Percentiles rank a stretch among this genome's conserved stretches.
Conservation (phyloP, 2,329 filamentous ascomycete species). For the Clonostachys rhizophaga region DNA sequence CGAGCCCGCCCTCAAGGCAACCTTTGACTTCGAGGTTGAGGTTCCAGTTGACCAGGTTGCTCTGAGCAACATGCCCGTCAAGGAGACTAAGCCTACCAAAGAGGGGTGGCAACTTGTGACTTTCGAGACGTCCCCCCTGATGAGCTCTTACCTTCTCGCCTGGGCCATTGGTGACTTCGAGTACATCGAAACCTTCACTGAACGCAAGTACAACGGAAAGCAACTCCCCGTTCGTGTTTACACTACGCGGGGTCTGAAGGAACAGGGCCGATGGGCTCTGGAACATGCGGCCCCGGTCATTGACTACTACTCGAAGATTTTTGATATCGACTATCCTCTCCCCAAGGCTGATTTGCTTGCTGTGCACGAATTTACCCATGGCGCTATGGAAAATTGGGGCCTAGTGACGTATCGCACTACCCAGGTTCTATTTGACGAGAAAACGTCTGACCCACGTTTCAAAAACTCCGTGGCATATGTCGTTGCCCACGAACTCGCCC, state of each 20-base stretch:
- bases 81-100: slow-evolving; percentile 53
- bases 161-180: slow-evolving; percentile 98
- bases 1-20: slow-evolving; percentile 94
- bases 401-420: slow-evolving; percentile 95
- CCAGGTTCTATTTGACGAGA: slow-evolving; percentile 92
- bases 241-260: slow-evolving; percentile 88
- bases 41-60: slow-evolving; percentile 84
- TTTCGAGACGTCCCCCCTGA: slow-evolving; percentile 81
- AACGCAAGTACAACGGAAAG: slow-evolving; percentile 87
- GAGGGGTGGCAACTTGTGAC: slow-evolving; percentile 69
- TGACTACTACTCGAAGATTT: slow-evolving; percentile 95
- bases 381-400: slow-evolving; percentile 96
- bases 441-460: slow-evolving; percentile 83
- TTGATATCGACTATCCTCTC: slow-evolving; percentile 87
- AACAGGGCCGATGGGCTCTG: slow-evolving; percentile 85
- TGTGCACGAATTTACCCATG: slow-evolving; percentile 85
- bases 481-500: slow-evolving; percentile 94
- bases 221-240: slow-evolving; percentile 91
- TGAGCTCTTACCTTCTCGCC: slow-evolving; percentile 88
- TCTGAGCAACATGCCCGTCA: slow-evolving; percentile 93
- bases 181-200: slow-evolving; percentile 87
- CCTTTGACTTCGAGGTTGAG: slow-evolving; percentile 91
- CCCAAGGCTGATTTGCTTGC: slow-evolving; percentile 89
- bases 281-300: slow-evolving; percentile 90
- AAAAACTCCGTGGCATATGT: slow-evolving; percentile 95